phyloP scores from a whole-genome alignment of 2,329 filamentous ascomycete species.

The Cercospora sesami region DNA sequence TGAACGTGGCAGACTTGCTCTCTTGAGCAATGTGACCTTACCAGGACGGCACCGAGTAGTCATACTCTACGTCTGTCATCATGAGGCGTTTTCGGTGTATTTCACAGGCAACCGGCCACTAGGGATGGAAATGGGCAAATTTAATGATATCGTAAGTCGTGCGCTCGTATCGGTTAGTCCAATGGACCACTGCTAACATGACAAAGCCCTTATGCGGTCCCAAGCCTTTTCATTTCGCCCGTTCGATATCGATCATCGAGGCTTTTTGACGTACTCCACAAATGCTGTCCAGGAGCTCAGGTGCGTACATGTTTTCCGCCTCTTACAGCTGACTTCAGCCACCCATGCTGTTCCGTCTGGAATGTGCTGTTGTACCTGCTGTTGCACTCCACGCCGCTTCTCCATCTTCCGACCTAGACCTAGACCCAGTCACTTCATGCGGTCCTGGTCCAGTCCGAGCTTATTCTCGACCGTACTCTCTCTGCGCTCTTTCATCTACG shows the following conservation, averaged over 20 bases:
- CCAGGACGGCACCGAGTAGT: neutral
- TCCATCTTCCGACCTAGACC: neutral
- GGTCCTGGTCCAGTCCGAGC: conserved; percentile 7
- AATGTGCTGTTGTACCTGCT: conserved; percentile 6
- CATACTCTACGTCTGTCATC: neutral
- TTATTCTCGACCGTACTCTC: conserved; percentile 11
- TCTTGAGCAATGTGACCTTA: conserved; percentile 25
- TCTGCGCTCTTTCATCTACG: conserved; percentile 5
- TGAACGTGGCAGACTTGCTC: conserved; percentile 64
- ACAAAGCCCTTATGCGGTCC: conserved; percentile 14
- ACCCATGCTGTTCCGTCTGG: conserved; percentile 6
- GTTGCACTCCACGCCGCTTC: neutral
- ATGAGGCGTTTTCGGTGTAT: conserved; percentile 10
- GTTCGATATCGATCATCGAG: neutral
- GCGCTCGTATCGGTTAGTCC: conserved; percentile 2
- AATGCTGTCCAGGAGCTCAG: conserved; percentile 9
- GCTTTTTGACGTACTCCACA: conserved; percentile 5
- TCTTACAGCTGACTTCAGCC: conserved; percentile 9
- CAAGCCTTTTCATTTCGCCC: conserved; percentile 3
- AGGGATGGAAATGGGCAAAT: conserved; percentile 39
- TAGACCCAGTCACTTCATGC: conserved; percentile 4
- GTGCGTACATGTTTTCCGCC: conserved; percentile 11
- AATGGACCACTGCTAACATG: conserved; percentile 9
- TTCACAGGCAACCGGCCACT: conserved; percentile 34
- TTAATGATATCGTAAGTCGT: conserved; percentile 32